A percentile compares a stretch with the other conserved stretches of the same genome.
phyloP scores from a whole-genome alignment of 2,329 filamentous ascomycete genomes.

The Penicillium polonicum region DNA sequence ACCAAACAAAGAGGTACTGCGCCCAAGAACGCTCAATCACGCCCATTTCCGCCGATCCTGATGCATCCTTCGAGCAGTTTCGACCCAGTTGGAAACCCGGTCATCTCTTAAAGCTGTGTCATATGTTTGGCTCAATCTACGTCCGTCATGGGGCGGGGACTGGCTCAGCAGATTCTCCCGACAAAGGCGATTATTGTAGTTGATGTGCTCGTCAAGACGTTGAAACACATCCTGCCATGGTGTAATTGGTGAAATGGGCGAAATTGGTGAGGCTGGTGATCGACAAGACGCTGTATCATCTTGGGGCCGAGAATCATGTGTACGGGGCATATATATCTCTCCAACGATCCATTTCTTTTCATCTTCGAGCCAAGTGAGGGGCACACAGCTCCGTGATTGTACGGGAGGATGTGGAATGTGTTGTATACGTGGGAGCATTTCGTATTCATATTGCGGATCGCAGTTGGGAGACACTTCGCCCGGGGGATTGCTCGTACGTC shows the following conservation, averaged over 20 bases:
- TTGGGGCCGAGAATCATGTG: background rate
- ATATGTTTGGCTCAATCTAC: conserved; percentile 13
- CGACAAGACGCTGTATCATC: background rate
- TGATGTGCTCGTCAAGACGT: background rate
- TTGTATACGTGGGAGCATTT: background rate
- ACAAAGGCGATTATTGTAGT: background rate
- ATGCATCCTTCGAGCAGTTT: conserved; percentile 25
- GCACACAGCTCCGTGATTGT: conserved; percentile 10
- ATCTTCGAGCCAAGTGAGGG: conserved; percentile 33
- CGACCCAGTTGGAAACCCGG: conserved; percentile 25
- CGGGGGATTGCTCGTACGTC: background rate
- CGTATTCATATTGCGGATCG: background rate
- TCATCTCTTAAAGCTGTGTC: conserved; percentile 10
- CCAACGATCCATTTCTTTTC: conserved; percentile 31
- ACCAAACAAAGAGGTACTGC: background rate
- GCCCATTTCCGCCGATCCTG: background rate
- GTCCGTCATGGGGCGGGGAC: conserved; percentile 32
- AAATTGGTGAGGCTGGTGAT: background rate
- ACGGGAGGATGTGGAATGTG: background rate
- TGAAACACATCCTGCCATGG: background rate
- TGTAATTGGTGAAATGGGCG: background rate
- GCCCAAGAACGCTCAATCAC: background rate
- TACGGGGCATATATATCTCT: background rate
- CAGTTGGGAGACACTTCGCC: background rate
- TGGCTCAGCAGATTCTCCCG: conserved; percentile 11